phyloP scores from a whole-genome alignment of 1,284 basidiomycete species.

The Fomitopsis pinicola region DNA sequence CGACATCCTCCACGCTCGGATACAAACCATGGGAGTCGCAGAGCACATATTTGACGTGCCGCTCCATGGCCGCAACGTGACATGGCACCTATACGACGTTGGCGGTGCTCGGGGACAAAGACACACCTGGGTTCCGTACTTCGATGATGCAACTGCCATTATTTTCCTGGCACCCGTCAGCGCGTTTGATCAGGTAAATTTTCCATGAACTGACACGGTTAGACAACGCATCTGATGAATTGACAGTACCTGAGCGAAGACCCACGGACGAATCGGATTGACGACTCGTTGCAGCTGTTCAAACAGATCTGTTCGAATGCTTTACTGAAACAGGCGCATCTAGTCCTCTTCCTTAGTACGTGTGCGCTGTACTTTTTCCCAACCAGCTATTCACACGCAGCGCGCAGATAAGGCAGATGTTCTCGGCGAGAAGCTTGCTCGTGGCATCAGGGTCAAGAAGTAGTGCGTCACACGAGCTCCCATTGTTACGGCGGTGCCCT shows the following conservation, averaged over 20 bases:
- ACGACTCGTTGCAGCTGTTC: conserved; percentile 80
- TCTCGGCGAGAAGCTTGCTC: conserved; percentile 61
- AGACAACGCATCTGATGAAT: not conserved
- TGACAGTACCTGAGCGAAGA: conserved; percentile 78
- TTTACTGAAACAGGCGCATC: conserved; percentile 70
- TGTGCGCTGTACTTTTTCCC: conserved; percentile 8
- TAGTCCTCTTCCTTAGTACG: conserved; percentile 77
- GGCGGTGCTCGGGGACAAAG: conserved; percentile 81
- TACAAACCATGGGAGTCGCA: conserved; percentile 81
- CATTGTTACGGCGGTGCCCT: not conserved
- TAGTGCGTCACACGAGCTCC: conserved; percentile 47
- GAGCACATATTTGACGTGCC: conserved; percentile 74
- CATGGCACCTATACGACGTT: conserved; percentile 80
- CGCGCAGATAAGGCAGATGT: conserved; percentile 72
- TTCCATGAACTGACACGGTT: not conserved
- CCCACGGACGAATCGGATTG: conserved; percentile 74
- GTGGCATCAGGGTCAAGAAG: conserved; percentile 66
- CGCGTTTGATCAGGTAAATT: conserved; percentile 75
- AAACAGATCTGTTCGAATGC: conserved; percentile 80
- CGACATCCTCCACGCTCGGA: conserved; percentile 78
- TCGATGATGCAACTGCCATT: conserved; percentile 82
- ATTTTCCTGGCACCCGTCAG: conserved; percentile 85
- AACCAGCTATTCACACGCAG: not conserved
- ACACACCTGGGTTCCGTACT: conserved; percentile 78
- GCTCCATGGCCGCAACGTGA: conserved; percentile 68